A percentile compares a stretch with the other conserved stretches of the same genome.
Evolutionary conservation across 257 asterid genomes (phyloP).

Genomic region (Nemophila menziesii): DNA sequence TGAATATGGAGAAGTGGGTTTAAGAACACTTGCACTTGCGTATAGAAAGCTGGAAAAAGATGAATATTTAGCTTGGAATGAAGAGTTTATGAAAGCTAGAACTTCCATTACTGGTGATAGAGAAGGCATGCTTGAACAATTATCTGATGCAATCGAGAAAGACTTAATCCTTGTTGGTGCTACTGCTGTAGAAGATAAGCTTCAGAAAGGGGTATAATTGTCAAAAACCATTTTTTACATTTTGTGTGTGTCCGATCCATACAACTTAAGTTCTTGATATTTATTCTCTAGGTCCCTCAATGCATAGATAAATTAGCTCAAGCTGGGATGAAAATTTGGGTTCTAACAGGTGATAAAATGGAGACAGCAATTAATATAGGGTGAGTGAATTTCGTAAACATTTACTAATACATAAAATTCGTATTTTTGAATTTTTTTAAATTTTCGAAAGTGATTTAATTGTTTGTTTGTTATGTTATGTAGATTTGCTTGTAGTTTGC

Average conservation of each 20-base stretch:
- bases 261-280: neutral
- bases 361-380: slow-evolving; percentile 71
- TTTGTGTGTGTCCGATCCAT: neutral
- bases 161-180: slow-evolving; percentile 53
- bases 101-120: slow-evolving; percentile 36
- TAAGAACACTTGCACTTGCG: slow-evolving; percentile 51
- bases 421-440: neutral
- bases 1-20: slow-evolving; percentile 51
- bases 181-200: slow-evolving; percentile 59
- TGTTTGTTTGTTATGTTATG: neutral
- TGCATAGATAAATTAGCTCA: slow-evolving; percentile 71
- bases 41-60: slow-evolving; percentile 21
- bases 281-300: slow-evolving; percentile 43
- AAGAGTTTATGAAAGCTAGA: slow-evolving; percentile 29
- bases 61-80: slow-evolving; percentile 41
- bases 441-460: neutral
- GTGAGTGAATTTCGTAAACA: slow-evolving; percentile 15
- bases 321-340: slow-evolving; percentile 68
- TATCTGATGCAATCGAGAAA: slow-evolving; percentile 51
- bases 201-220: slow-evolving; percentile 53
- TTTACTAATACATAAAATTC: neutral
- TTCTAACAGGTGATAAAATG: slow-evolving; percentile 62
- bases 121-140: slow-evolving; percentile 40
- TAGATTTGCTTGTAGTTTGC: slow-evolving; percentile 69
- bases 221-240: neutral